Evolutionary conservation across 176 grass and related monocot genomes (phyloP).

Genomic region (Calamus simplicifolius): DNA sequence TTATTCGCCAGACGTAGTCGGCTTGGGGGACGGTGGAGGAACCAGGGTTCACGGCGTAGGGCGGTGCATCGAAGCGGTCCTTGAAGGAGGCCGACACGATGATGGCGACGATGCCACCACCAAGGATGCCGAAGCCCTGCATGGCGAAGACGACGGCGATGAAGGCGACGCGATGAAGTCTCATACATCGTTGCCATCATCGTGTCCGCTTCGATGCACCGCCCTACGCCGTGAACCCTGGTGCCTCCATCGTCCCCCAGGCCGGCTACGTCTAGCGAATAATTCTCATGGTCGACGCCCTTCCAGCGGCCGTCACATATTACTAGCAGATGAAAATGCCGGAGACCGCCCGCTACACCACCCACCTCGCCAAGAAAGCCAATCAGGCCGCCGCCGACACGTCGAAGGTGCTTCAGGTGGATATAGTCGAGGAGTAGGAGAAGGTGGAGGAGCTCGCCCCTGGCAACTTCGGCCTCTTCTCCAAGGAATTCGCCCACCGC

Average conservation of each 20-base stretch:
- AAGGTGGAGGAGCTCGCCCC: neutral
- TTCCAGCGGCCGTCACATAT: constrained; percentile 51
- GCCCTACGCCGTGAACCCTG: constrained; percentile 11
- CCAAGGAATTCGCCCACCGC: too few species aligned
- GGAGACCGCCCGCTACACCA: constrained; percentile 81
- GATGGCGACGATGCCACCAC: constrained; percentile 9
- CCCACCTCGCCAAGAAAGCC: constrained; percentile 47
- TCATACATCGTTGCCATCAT: constrained; percentile 37
- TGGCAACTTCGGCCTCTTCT: constrained; percentile 41
- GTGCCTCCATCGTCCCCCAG: constrained; percentile 20
- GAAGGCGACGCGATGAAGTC: constrained; percentile 33
- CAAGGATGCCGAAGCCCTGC: constrained; percentile 11
- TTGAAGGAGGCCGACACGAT: constrained; percentile 9
- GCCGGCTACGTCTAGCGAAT: constrained; percentile 67
- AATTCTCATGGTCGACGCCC: constrained; percentile 62
- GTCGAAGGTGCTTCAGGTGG: constrained; percentile 48
- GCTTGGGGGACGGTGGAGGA: constrained; percentile 8
- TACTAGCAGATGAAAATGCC: constrained; percentile 95
- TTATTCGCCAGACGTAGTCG: too few species aligned
- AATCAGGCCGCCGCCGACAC: too few species aligned
- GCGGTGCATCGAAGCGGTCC: neutral
- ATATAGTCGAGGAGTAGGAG: constrained; percentile 23
- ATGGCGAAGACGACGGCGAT: neutral
- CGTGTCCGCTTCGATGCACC: constrained; percentile 36
- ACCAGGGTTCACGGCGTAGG: neutral